phyloP scores from a whole-genome alignment of 2,329 filamentous ascomycete genomes.

The Juglanconis oblonga region DNA sequence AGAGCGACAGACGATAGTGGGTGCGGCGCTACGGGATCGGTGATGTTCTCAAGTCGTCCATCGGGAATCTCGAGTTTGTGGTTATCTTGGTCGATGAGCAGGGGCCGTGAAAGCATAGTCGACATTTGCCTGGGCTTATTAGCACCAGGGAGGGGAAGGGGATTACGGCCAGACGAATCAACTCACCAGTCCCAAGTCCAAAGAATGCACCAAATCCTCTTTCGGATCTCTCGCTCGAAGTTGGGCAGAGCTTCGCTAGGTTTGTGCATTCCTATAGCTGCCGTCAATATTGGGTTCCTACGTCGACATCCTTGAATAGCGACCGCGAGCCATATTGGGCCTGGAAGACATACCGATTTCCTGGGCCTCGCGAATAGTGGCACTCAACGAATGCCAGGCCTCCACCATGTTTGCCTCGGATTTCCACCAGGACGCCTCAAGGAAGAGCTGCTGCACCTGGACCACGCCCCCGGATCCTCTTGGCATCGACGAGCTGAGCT shows the following conservation, averaged over 20 bases:
- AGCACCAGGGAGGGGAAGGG: neutral
- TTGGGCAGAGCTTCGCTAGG: slow-evolving; percentile 4
- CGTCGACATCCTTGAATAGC: too few relatives aligned
- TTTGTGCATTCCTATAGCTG: slow-evolving; percentile 13
- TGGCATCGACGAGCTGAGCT: slow-evolving; percentile 38
- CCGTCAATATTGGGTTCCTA: neutral
- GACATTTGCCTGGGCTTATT: slow-evolving; percentile 18
- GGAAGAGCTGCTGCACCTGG: slow-evolving; percentile 48
- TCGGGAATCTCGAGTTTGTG: slow-evolving; percentile 14
- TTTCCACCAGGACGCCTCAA: slow-evolving; percentile 45
- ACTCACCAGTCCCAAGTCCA: slow-evolving; percentile 19
- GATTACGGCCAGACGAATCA: fast-evolving
- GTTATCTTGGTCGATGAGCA: slow-evolving; percentile 18
- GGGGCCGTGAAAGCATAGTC: slow-evolving; percentile 14
- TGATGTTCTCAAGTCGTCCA: slow-evolving; percentile 14
- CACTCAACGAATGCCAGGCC: slow-evolving; percentile 44
- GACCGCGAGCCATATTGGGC: neutral
- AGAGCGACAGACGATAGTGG: slow-evolving; percentile 14
- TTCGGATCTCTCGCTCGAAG: slow-evolving; percentile 18
- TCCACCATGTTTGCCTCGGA: slow-evolving; percentile 44
- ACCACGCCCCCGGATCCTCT: slow-evolving; percentile 41
- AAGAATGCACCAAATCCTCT: slow-evolving; percentile 16
- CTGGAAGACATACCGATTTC: slow-evolving; percentile 36
- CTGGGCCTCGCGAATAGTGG: slow-evolving; percentile 44
- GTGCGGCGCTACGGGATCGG: slow-evolving; percentile 4